These are phyloP conservation scores for Diutina scorzettiae DNA, from an alignment of 1,139 yeast genomes.

Conservation along the genomic window DNA sequence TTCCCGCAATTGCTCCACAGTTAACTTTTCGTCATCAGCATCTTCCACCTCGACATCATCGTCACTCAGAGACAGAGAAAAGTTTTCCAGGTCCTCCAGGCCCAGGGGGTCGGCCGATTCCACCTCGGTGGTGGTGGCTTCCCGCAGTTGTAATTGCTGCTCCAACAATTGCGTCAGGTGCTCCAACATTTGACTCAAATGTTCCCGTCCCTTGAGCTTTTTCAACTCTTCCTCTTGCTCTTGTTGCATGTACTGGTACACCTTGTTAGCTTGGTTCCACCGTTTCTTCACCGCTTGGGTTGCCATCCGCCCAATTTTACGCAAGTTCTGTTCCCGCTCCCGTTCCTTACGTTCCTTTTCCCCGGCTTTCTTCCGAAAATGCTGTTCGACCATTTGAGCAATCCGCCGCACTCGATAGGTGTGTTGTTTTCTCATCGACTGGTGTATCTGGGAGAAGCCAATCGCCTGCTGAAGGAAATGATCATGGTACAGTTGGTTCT, in stretches of 20 bases:
- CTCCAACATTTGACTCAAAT: conserved; percentile 77
- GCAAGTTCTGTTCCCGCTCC: conserved; percentile 57
- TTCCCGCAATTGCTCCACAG: conserved; percentile 51
- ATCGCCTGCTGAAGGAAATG: conserved; percentile 68
- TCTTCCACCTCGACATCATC: conserved; percentile 21
- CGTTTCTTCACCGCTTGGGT: conserved; percentile 59
- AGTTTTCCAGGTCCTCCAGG: conserved; percentile 14
- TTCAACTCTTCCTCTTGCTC: conserved; percentile 60
- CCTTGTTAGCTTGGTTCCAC: conserved; percentile 87
- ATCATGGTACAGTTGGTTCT: conserved; percentile 48
- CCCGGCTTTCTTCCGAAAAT: conserved; percentile 76
- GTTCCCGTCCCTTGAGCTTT: conserved; percentile 72
- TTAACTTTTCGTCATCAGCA: conserved; percentile 36
- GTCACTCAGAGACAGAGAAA: conserved; percentile 10
- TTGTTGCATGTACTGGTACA: conserved; percentile 40
- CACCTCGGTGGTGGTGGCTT: conserved; percentile 12
- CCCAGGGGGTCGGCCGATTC: conserved; percentile 10
- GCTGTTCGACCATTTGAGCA: conserved; percentile 74
- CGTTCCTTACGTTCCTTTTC: conserved; percentile 74
- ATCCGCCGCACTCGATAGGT: conserved; percentile 60
- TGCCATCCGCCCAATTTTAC: conserved; percentile 63
- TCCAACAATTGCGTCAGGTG: conserved; percentile 85
- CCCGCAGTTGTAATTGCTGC: conserved; percentile 43
- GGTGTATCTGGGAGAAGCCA: conserved; percentile 58
- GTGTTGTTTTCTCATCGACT: conserved; percentile 54